Base-by-base conservation (phyloP, 202 grass and related monocot genomes). In the Zizania palustris region DNA sequence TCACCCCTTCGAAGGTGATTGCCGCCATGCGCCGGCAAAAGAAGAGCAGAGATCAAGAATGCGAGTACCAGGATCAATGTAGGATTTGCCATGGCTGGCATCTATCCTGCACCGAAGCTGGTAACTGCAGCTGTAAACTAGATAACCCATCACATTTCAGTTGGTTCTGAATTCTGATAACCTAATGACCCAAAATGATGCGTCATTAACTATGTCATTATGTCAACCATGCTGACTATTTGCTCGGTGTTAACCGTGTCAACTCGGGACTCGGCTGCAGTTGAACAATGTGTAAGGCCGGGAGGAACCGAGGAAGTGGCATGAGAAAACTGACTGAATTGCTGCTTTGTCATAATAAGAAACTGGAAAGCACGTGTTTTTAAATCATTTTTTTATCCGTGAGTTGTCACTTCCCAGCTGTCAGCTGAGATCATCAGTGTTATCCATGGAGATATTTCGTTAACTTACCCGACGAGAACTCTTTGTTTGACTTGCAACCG, bases 401-500 rank as follows among this genome's bases (percentile, higher is more conserved):
- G 51, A 9, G 61, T 41, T 37, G 38, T 38, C 40, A 41, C 19
- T 65, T 3, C 62, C 63, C 9, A 21, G 39, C 63, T 42, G 62
- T 12, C 16, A 65, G 63, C 2, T 21, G n/a, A 19, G 63, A 43
- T 21, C 39, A 65, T n/a, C 57, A 9, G 9, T 41, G 38, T 19
- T 41, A 65, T 65, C 62, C 38, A 65, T 9, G 62, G 15, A 65
- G 38, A 11, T 6, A 14, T 67, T 21, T 45, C 41, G 4, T 0
- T 33, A 4, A 33, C 20, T 20, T 33, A 4, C 20, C 28, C 65
- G 45, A 12, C 20, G 4, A 48, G 3, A 46, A 67, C 41, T 45
- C 44, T 18, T 48, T 68, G 65, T 68, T 68, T 68, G 43, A 68
- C 65, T 9, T 34, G 9, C 65, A 48, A 2, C 20, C 20, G 43